Base-by-base conservation (phyloP, 2,329 filamentous ascomycete genomes). In the Verticillium klebahnii region DNA sequence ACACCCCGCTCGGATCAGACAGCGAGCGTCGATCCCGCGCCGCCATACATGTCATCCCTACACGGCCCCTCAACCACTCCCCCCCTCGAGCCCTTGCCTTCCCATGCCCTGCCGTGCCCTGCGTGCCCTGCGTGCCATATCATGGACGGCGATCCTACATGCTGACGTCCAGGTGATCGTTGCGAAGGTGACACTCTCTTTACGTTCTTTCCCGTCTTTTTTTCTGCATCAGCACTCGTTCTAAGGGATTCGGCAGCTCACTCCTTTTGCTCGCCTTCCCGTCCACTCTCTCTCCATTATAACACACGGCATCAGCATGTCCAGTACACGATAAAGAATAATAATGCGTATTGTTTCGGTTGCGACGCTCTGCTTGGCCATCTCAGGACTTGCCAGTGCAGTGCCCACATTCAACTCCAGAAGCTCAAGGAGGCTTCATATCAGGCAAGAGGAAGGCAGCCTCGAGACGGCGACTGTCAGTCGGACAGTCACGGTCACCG, bases 401-500 rank as follows among this genome's bases (percentile, higher is more conserved):
- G 45, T 23, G n/a, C 45, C 45, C 19, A 23, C 45, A 23, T n/a
- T 23, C 45, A 50, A 23, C 45, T 23, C 45, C 1, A 25, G 19
- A 23, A 50, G n/a, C n/a, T 14, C 45, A 14, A 23, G 45, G 45
- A 25, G 8, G 8, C 11, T 50, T 12, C 45, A 23, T 7, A n/a
- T 23, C 45, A 50, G 45, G 45, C 32, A 25, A 56, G 14, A 60
- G 17, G 32, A 14, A 17, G 32, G 37, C 6, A n/a, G 3, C 6
- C 25, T 23, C 19, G 37, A 8, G 12, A 67, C 66, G 9, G 36
- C 37, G 17, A 66, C 64, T 3, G 9, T 67, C 11, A 54, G 60
- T 3, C 58, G 59, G 14, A 71, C 70, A 1, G 36, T 62, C 3
- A 69, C 69, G 4, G 62, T 62, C 56, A 68, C 66, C 1, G 37